These are phyloP conservation scores for Ascochyta koolunga DNA, from an alignment of 2,329 filamentous ascomycete species.

Conservation along the genomic window DNA sequence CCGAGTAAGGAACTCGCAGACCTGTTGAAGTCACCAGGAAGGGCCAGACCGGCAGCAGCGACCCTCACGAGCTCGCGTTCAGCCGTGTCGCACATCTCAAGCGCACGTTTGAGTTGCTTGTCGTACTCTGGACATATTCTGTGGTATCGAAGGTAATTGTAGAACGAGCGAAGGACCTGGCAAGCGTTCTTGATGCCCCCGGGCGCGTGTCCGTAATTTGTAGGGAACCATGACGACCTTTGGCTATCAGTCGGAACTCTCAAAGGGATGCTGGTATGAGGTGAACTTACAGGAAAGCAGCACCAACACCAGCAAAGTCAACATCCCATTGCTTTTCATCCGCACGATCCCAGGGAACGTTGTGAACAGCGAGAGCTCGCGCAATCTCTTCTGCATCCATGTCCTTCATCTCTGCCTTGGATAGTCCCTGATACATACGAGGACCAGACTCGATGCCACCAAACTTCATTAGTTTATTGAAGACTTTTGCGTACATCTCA, in stretches of 20 bases:
- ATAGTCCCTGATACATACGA: slow-evolving; percentile 68
- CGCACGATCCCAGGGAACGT: slow-evolving; percentile 57
- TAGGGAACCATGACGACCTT: slow-evolving; percentile 60
- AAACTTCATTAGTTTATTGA: slow-evolving; percentile 80
- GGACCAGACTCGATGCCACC: slow-evolving; percentile 75
- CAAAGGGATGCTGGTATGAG: slow-evolving; percentile 5
- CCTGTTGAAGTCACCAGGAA: slow-evolving; percentile 84
- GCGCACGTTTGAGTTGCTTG: slow-evolving; percentile 69
- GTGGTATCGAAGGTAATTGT: slow-evolving; percentile 85
- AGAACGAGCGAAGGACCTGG: slow-evolving; percentile 79
- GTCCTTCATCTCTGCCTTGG: slow-evolving; percentile 64
- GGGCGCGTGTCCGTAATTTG: slow-evolving; percentile 60
- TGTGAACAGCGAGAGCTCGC: slow-evolving; percentile 67
- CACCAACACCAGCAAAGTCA: slow-evolving; percentile 78
- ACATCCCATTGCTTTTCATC: slow-evolving; percentile 70
- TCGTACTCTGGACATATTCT: slow-evolving; percentile 83
- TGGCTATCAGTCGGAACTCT: slow-evolving; percentile 38
- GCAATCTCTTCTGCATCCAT: slow-evolving; percentile 70
- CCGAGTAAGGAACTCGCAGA: slow-evolving; percentile 73
- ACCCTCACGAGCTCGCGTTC: slow-evolving; percentile 69
- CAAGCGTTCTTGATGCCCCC: slow-evolving; percentile 64
- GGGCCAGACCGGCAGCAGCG: slow-evolving; percentile 54
- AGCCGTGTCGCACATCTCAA: slow-evolving; percentile 69
- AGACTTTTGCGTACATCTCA: slow-evolving; percentile 65
- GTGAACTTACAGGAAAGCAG: slow-evolving; percentile 75